These are phyloP conservation scores for Rhizopogon salebrosus DNA, from an alignment of 768 basidiomycete species.

Conservation along the genomic window DNA sequence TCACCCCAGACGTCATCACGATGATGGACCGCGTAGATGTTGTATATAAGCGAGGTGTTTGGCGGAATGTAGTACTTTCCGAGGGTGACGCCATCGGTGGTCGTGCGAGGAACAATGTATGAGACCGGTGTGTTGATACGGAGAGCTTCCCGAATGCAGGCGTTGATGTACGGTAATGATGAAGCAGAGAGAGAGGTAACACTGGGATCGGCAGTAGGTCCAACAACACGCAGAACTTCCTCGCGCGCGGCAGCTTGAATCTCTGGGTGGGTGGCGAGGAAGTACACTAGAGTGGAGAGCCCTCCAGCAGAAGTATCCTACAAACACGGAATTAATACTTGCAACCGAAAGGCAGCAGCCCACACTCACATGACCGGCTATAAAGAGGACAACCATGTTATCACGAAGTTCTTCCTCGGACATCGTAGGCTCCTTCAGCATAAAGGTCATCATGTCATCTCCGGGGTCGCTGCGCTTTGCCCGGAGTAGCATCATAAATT, in stretches of 20 bases:
- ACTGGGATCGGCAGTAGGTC: constrained; percentile 23
- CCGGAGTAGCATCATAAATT: constrained; percentile 22
- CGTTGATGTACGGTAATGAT: constrained; percentile 26
- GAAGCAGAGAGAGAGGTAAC: constrained; percentile 20
- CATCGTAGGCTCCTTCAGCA: constrained; percentile 29
- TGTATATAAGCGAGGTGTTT: constrained; percentile 25
- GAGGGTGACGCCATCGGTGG: constrained; percentile 1
- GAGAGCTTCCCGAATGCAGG: constrained; percentile 36
- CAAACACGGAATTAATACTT: background rate
- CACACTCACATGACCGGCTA: constrained; percentile 33
- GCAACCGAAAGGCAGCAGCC: background rate
- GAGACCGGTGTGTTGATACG: constrained; percentile 29
- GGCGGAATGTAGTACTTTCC: constrained; percentile 29
- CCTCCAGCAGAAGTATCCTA: constrained; percentile 37
- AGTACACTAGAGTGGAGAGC: constrained; percentile 31
- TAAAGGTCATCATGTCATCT: constrained; percentile 30
- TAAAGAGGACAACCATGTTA: constrained; percentile 35
- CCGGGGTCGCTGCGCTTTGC: constrained; percentile 28
- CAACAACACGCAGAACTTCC: constrained; percentile 30
- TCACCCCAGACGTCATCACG: constrained; percentile 24
- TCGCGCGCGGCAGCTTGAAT: constrained; percentile 31
- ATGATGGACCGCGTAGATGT: constrained; percentile 30
- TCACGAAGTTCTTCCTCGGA: constrained; percentile 30
- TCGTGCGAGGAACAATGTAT: constrained; percentile 16
- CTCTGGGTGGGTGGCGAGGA: constrained; percentile 32